Conservation (phyloP, 2,329 filamentous ascomycete species). For the Ceratocystis papillata region DNA sequence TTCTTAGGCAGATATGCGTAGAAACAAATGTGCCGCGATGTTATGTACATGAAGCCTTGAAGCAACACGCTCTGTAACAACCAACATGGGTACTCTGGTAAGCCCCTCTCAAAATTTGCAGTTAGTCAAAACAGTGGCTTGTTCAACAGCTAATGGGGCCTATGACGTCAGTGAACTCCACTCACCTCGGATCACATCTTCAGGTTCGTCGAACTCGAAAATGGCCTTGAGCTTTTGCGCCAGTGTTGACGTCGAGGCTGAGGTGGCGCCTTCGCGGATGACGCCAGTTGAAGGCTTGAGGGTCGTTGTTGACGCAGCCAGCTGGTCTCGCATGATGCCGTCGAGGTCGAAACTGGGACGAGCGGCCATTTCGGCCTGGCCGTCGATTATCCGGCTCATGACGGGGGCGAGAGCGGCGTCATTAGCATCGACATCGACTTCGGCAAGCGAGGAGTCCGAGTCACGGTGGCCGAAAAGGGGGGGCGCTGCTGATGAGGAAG, state of each 20-base stretch:
- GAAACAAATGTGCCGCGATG: conserved; percentile 84
- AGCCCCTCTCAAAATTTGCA: no score
- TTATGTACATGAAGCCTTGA: conserved; percentile 94
- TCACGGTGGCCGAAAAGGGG: background rate
- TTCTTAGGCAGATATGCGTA: conserved; percentile 96
- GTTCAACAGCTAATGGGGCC: background rate
- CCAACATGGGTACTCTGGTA: conserved; percentile 80
- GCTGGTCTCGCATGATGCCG: conserved; percentile 30
- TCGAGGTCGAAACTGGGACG: conserved; percentile 49
- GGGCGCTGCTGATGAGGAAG: background rate
- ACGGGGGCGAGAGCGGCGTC: conserved; percentile 47
- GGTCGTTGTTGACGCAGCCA: background rate
- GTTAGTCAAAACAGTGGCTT: conserved; percentile 23
- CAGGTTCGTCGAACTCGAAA: conserved; percentile 68
- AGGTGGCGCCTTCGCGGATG: background rate
- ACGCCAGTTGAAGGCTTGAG: background rate
- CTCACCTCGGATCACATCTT: conserved; percentile 70
- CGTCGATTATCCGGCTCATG: conserved; percentile 68
- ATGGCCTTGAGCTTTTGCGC: conserved; percentile 68
- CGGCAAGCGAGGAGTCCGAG: conserved; percentile 13
- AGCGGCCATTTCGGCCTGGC: conserved; percentile 51
- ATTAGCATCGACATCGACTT: conserved; percentile 26
- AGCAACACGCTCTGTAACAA: conserved; percentile 81
- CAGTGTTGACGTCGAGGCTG: conserved; percentile 42
- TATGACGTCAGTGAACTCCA: conserved; percentile 21